Evolutionary conservation across 176 grass and related monocot species (phyloP).

Genomic region (Eleusine indica): DNA sequence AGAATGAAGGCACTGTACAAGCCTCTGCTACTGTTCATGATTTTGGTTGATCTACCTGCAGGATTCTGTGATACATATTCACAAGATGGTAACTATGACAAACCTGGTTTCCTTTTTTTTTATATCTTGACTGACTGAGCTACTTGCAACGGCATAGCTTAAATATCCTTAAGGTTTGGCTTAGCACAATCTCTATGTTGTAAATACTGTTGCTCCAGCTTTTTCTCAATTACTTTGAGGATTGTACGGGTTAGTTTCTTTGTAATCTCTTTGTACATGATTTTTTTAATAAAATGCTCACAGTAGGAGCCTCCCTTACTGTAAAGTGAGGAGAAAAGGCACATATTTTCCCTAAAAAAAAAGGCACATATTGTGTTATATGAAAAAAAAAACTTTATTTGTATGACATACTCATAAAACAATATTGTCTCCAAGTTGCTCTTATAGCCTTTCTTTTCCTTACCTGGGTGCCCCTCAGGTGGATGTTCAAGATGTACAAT

Average conservation of each 20-base stretch:
- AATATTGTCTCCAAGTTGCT: slow-evolving; percentile 1
- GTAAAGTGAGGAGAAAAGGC: not conserved
- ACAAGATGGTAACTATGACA: slow-evolving; percentile 50
- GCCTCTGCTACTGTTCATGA: slow-evolving; percentile 37
- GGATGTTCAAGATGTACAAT: no score
- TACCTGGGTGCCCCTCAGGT: no score
- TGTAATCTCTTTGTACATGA: not conserved
- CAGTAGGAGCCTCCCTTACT: not conserved
- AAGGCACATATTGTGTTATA: slow-evolving; percentile 19
- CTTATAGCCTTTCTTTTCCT: no score
- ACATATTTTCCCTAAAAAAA: not conserved
- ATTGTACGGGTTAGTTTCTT: not conserved
- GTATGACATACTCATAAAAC: slow-evolving; percentile 13
- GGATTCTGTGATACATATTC: slow-evolving; percentile 41
- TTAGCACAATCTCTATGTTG: not conserved
- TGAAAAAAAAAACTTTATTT: not conserved
- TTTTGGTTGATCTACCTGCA: slow-evolving; percentile 33
- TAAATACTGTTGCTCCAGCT: not conserved
- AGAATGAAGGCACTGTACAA: slow-evolving; percentile 39
- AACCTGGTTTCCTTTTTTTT: slow-evolving; percentile 4
- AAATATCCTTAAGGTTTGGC: slow-evolving; percentile 5
- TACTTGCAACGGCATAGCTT: slow-evolving; percentile 33
- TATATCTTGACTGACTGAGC: slow-evolving; percentile 8
- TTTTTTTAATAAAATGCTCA: not conserved
- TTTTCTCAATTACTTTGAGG: not conserved